These are phyloP conservation scores for Epichloe festucae DNA, from an alignment of 2,329 filamentous ascomycete species.

Conservation along the genomic window DNA sequence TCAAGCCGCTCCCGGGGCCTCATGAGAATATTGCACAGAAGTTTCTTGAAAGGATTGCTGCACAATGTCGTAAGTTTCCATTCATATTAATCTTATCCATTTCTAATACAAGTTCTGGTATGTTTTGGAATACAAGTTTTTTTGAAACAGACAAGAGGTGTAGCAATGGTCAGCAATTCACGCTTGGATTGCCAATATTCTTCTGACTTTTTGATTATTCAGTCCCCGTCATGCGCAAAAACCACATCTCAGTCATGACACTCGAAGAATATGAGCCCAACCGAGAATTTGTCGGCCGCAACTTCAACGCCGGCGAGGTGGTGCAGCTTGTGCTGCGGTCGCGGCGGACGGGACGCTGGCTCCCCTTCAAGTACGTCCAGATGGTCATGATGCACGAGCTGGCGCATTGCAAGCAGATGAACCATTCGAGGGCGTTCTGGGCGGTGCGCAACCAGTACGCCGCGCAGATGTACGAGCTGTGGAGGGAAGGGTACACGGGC, in stretches of 20 bases:
- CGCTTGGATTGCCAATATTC: not conserved
- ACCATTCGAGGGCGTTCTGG: constrained; percentile 75
- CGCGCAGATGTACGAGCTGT: constrained; percentile 55
- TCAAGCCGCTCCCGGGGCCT: constrained; percentile 60
- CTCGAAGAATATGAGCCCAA: constrained; percentile 77
- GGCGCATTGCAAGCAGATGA: constrained; percentile 85
- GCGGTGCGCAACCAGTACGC: constrained; percentile 62
- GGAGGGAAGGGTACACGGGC: constrained; percentile 58
- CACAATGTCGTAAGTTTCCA: constrained; percentile 51
- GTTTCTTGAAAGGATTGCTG: constrained; percentile 65
- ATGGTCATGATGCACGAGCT: constrained; percentile 96
- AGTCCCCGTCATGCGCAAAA: constrained; percentile 57
- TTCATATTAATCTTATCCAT: too few species aligned
- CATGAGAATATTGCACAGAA: constrained; percentile 51
- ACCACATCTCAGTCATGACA: constrained; percentile 51
- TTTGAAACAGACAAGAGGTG: not conserved
- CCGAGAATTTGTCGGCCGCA: constrained; percentile 70
- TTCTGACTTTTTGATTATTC: not conserved
- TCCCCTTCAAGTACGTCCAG: constrained; percentile 73
- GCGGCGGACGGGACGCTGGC: constrained; percentile 50
- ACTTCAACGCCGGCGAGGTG: constrained; percentile 82
- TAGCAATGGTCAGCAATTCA: too few species aligned
- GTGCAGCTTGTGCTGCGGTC: constrained; percentile 73
- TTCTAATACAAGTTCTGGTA: too few species aligned
- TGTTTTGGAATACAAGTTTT: not conserved